phyloP scores from a whole-genome alignment of 192 early-diverging fungal genomes.

The Blastocladiella britannica region DNA sequence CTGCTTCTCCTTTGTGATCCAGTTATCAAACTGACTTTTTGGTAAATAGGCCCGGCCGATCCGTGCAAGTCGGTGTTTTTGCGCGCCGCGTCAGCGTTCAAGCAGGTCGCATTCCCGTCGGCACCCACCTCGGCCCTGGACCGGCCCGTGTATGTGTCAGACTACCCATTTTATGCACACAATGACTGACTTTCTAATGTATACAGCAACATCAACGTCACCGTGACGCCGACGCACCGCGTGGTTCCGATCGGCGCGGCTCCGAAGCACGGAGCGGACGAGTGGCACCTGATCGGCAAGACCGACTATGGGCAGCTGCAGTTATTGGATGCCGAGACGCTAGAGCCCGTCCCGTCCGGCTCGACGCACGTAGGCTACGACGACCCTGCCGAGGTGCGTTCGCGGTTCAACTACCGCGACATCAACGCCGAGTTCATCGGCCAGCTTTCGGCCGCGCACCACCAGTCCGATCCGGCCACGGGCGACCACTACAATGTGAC shows the following conservation, averaged over 20 bases:
- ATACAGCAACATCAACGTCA: constrained; percentile 5
- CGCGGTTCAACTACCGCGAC: constrained; percentile 15
- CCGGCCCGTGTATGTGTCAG: too few relatives aligned
- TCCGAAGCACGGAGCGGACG: constrained; percentile 4
- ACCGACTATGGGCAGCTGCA: constrained; percentile 18
- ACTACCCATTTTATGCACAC: too few relatives aligned
- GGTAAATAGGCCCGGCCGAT: constrained; percentile 11
- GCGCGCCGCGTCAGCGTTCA: constrained; percentile 16
- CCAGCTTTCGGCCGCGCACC: constrained; percentile 38
- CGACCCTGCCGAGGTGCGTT: too few relatives aligned
- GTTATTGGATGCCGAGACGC: constrained; percentile 17
- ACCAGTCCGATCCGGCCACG: constrained; percentile 41
- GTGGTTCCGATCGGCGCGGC: constrained; percentile 6
- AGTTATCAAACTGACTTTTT: constrained; percentile 3
- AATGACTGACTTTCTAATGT: too few relatives aligned
- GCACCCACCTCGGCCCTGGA: too few relatives aligned
- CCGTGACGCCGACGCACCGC: constrained; percentile 7
- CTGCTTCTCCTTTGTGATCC: not conserved
- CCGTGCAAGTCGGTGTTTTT: constrained; percentile 18
- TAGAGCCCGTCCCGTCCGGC: constrained; percentile 10
- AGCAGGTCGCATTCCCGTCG: too few relatives aligned
- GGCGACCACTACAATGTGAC: constrained; percentile 54
- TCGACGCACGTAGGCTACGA: not conserved
- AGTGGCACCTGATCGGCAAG: constrained; percentile 11
- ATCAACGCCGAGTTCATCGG: constrained; percentile 36